Evolutionary conservation across 441 rosid species (phyloP), one percentile per base, ranked within the genome.

Genomic region (Melastoma candidum): DNA sequence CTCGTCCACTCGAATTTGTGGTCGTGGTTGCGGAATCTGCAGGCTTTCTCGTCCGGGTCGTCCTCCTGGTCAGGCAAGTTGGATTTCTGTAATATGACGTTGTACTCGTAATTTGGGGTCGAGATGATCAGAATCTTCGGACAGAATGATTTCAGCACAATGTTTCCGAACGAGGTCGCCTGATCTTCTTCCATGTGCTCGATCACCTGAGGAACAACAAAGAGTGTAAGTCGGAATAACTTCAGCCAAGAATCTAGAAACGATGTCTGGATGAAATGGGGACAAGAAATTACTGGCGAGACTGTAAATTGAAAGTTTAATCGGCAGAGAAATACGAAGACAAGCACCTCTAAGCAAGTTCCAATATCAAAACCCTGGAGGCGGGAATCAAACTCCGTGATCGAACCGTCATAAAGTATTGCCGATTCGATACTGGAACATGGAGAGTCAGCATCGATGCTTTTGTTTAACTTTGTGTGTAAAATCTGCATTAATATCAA

Each of bases 1-100:
- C 96, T 83, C 5, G 95, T 93, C 99, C 97, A 93, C 71, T 93
- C 99, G 59, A 93, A 93, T 69, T 89, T 93, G 77, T 93, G 99
- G 72, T 89, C 99, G 44, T 86, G 89, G 80, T 89, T 89, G 59
- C 97, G 90, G 58, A 89, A 93, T 27, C 71, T 84, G 6, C 84
- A 78, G 29, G 79, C 36, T 64, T 79, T 84, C 67, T 80, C 84
- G 8, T 84, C 87, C 0, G 63, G 69, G n/a, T 77, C 83, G 27
- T 74, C 89, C 46, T 89, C 95, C 75, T 74, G 82, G 63, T 47
- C 56, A 44, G 74, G 56, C 12, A 54, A 59, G 52, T 57, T 66
- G 44, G 84, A 76, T 54, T 63, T 67, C 61, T 86, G 96, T 29
- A 93, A 96, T 61, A 93, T 80, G 67, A 74, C 79, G 56, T 89